A percentile compares a stretch with the other conserved stretches of the same genome.
These are phyloP conservation scores for Eucalyptus curtisii DNA, from an alignment of 345 rosid species.

Conservation along the genomic window DNA sequence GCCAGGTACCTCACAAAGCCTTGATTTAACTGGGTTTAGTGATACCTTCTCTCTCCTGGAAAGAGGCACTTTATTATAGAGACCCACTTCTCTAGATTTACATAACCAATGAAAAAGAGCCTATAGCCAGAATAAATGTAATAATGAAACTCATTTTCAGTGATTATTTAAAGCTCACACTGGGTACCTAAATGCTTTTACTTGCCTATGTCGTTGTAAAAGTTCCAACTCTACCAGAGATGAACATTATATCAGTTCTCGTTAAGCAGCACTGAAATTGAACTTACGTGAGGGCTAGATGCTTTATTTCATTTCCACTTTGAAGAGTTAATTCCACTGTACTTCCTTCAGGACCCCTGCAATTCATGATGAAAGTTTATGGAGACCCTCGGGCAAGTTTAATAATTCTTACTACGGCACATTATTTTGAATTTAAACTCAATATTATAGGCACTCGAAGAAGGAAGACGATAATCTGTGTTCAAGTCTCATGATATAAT, in stretches of 20 bases:
- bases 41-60: conserved; percentile 77
- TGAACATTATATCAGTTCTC: background rate
- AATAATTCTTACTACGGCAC: background rate
- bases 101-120: background rate
- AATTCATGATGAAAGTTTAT: background rate
- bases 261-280: background rate
- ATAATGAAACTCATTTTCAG: background rate
- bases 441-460: background rate
- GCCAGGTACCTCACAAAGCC: conserved; percentile 67
- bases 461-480: background rate
- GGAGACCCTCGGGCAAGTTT: background rate
- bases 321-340: conserved; percentile 60
- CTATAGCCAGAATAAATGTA: background rate
- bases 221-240: background rate
- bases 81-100: background rate
- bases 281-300: conserved; percentile 56
- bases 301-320: conserved; percentile 66
- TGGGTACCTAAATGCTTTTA: background rate
- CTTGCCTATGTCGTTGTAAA: background rate
- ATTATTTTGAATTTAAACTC: background rate
- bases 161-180: background rate
- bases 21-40: conserved; percentile 83
- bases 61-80: background rate
- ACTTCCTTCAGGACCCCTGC: conserved; percentile 96
- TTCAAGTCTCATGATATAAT: background rate